Conservation (phyloP, 2,329 filamentous ascomycete genomes). For the Epichloe brachyelytri region DNA sequence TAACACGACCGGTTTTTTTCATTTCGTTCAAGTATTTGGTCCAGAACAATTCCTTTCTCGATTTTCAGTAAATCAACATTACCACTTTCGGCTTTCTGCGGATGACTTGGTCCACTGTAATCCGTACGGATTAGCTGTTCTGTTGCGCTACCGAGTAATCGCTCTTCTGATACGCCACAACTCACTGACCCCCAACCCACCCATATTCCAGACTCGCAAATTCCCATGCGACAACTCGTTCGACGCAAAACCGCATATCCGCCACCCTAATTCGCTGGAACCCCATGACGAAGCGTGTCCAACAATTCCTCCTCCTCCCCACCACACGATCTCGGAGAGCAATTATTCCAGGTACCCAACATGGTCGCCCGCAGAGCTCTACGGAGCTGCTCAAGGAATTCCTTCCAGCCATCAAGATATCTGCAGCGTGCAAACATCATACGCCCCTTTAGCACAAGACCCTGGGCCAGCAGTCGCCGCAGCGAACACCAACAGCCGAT, state of each 20-base stretch:
- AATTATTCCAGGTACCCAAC: background rate
- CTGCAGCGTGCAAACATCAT: slow-evolving; percentile 6
- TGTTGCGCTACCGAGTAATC: background rate
- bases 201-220: background rate
- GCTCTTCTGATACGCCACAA: background rate
- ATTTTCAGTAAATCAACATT: background rate
- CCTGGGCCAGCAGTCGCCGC: slow-evolving; percentile 10
- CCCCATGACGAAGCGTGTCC: no score
- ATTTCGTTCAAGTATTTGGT: background rate
- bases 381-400: slow-evolving; percentile 14
- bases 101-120: background rate
- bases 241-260: background rate
- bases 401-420: slow-evolving; percentile 9
- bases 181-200: background rate
- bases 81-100: background rate
- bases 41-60: background rate
- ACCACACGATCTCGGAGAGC: background rate
- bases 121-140: background rate
- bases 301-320: background rate
- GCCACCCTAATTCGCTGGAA: no score
- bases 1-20: background rate
- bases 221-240: background rate
- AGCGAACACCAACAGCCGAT: slow-evolving; percentile 22
- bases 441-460: slow-evolving; percentile 18
- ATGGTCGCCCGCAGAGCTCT: slow-evolving; percentile 20